Percentiles rank a stretch among this genome's conserved stretches.
Evolutionary conservation across 73 alveolate species (phyloP).

Genomic region (Paramecium sonneborni): DNA sequence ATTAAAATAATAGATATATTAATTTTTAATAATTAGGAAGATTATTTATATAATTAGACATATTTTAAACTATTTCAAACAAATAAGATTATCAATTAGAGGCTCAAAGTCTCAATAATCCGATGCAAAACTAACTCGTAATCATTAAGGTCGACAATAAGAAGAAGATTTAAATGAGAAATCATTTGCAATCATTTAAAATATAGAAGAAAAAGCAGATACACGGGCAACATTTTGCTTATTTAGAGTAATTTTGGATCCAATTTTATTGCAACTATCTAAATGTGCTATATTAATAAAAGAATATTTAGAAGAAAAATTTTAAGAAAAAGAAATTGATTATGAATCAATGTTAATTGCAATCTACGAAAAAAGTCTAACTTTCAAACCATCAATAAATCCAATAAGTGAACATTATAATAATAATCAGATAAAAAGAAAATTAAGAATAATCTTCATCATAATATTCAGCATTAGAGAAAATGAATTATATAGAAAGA

Average conservation of each 20-base stretch:
- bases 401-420: conserved; percentile 40
- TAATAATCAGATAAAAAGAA: neutral
- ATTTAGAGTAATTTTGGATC: conserved; percentile 45
- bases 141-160: neutral
- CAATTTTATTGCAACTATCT: conserved; percentile 6
- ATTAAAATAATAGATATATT: neutral
- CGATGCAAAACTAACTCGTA: conserved; percentile 8
- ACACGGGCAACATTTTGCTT: conserved; percentile 16
- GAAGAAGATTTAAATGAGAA: conserved; percentile 8
- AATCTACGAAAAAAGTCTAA: conserved; percentile 18
- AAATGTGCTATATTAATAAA: neutral
- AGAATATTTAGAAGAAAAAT: neutral
- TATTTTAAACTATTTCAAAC: conserved; percentile 7
- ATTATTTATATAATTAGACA: conserved; percentile 21
- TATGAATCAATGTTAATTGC: neutral
- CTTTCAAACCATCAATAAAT: conserved; percentile 25
- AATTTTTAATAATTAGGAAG: conserved; percentile 28
- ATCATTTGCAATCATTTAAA: neutral
- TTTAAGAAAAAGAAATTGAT: neutral
- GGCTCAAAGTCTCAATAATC: neutral
- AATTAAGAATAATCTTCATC: neutral
- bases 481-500: neutral
- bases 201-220: neutral
- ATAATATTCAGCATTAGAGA: neutral
- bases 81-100: conserved; percentile 35